Evolutionary conservation across 192 early-diverging fungal species (phyloP).

Genomic region (Fimicolochytrium jonesii): DNA sequence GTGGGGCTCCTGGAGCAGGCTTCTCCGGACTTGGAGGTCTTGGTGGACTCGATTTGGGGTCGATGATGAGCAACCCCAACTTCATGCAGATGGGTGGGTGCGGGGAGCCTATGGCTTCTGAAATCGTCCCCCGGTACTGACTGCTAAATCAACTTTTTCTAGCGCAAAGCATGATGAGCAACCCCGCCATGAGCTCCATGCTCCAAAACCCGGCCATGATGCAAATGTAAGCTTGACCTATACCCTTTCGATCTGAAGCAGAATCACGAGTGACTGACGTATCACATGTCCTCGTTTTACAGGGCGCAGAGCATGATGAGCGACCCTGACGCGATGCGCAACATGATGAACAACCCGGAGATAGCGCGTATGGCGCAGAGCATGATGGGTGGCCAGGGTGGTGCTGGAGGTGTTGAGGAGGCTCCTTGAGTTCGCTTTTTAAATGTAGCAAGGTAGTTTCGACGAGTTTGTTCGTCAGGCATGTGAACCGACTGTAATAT

Average conservation of each 20-base stretch:
- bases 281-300: not conserved
- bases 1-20: slow-evolving; percentile 40
- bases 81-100: slow-evolving; percentile 85
- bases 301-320: slow-evolving; percentile 79
- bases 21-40: too few species aligned
- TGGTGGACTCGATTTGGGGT: slow-evolving; percentile 67
- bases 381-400: slow-evolving; percentile 3
- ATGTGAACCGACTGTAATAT: too few species aligned
- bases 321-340: slow-evolving; percentile 52
- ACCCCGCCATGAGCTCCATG: slow-evolving; percentile 79
- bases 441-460: too few species aligned
- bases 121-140: not conserved
- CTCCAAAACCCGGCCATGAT: slow-evolving; percentile 89
- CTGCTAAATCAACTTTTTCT: not conserved
- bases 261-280: too few species aligned
- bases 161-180: slow-evolving; percentile 45
- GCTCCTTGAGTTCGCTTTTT: too few species aligned
- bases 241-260: too few species aligned
- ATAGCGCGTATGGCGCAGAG: slow-evolving; percentile 21
- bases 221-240: slow-evolving; percentile 59
- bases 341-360: slow-evolving; percentile 76
- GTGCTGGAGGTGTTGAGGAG: too few species aligned
- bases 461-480: too few species aligned
- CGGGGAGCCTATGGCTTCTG: not conserved
- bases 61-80: slow-evolving; percentile 88